Conservation (phyloP, 495 filamentous ascomycete species). For the Durotheca rogersii region DNA sequence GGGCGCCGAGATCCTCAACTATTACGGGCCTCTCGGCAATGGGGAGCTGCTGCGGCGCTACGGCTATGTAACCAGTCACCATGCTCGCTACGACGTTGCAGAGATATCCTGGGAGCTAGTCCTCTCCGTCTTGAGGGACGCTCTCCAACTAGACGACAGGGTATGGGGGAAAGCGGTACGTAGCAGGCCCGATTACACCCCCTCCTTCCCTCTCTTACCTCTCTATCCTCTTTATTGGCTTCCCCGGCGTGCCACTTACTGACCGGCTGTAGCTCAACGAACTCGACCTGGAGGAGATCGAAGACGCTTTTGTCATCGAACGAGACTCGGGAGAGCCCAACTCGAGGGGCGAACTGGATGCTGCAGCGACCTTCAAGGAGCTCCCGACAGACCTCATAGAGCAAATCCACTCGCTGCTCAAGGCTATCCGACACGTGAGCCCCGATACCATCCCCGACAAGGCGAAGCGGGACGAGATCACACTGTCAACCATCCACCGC, state of each 20-base stretch:
- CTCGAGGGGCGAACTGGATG: conserved; percentile 33
- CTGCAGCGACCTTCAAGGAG: conserved; percentile 34
- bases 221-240: conserved; percentile 13
- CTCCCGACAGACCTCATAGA: conserved; percentile 42
- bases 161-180: conserved; percentile 50
- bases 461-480: conserved; percentile 40
- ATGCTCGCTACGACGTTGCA: conserved; percentile 76
- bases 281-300: conserved; percentile 40
- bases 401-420: conserved; percentile 44
- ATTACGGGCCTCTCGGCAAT: conserved; percentile 82
- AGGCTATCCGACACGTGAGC: conserved; percentile 43
- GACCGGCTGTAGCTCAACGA: conserved; percentile 24
- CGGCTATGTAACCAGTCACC: conserved; percentile 80
- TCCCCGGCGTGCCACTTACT: neutral
- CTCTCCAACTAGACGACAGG: conserved; percentile 43
- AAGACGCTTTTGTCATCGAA: conserved; percentile 50
- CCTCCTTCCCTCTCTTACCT: too few species aligned
- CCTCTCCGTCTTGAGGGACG: conserved; percentile 42
- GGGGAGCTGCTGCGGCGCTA: conserved; percentile 84
- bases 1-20: conserved; percentile 86
- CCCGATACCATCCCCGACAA: conserved; percentile 41
- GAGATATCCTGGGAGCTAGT: conserved; percentile 66
- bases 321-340: conserved; percentile 44
- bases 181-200: neutral
- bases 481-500: conserved; percentile 41